A percentile compares a stretch with the other conserved stretches of the same genome.
Evolutionary conservation across 352 stramenopile species (phyloP).

Genomic region (Globisporangium iwayamae): DNA sequence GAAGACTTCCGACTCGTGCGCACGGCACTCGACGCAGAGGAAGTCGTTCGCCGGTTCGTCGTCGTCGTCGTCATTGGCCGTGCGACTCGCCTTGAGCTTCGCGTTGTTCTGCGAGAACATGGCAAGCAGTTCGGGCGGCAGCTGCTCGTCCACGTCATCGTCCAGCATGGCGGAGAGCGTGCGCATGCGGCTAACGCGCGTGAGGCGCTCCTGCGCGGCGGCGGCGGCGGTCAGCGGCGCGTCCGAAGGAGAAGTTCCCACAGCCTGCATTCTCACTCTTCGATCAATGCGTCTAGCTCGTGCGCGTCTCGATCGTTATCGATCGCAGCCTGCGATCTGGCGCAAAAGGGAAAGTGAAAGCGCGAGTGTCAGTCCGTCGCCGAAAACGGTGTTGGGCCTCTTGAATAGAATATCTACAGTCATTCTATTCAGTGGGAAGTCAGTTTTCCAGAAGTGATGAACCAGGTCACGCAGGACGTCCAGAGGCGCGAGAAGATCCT

Average conservation of each 20-base stretch:
- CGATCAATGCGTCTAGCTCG: background rate
- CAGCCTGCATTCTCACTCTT: background rate
- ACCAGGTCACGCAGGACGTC: too few relatives aligned
- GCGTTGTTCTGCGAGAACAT: conserved; percentile 34
- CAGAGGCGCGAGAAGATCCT: too few relatives aligned
- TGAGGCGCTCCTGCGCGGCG: conserved; percentile 27
- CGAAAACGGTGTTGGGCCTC: background rate
- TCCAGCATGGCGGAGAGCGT: conserved; percentile 81
- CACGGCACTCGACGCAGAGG: conserved; percentile 67
- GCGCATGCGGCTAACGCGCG: conserved; percentile 65
- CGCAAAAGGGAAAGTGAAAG: background rate
- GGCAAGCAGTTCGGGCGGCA: conserved; percentile 42
- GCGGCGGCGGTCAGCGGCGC: background rate
- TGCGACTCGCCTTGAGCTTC: conserved; percentile 17
- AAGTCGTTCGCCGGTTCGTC: conserved; percentile 34
- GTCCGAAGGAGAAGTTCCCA: background rate
- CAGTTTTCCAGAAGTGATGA: too few relatives aligned
- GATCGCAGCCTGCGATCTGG: too few relatives aligned
- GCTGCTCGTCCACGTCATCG: conserved; percentile 58
- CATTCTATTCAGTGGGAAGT: too few relatives aligned
- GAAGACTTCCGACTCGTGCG: conserved; percentile 67
- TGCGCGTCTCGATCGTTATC: background rate
- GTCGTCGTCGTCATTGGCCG: conserved; percentile 12
- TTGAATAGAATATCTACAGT: too few relatives aligned
- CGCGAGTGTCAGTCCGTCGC: too few relatives aligned